Percentiles rank a stretch among this genome's conserved stretches.
Conservation (phyloP, 345 rosid species). For the Arabidopsis suecica region DNA sequence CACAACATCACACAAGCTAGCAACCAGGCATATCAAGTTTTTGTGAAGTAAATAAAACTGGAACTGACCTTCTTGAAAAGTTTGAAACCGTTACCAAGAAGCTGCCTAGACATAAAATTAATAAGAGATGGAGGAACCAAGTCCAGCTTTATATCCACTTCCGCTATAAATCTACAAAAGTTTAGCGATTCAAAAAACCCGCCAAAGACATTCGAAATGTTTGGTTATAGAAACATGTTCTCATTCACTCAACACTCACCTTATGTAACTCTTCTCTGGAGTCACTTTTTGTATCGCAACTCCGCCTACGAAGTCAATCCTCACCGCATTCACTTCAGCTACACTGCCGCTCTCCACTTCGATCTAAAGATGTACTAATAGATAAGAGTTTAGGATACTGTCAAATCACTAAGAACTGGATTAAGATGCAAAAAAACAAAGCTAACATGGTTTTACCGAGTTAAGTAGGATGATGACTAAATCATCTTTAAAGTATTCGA, state of each 20-base stretch:
- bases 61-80: constrained; percentile 80
- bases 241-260: constrained; percentile 54
- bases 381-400: not conserved
- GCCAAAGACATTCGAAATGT: not conserved
- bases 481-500: constrained; percentile 78
- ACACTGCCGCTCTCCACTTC: constrained; percentile 60
- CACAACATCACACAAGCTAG: constrained; percentile 16
- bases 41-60: constrained; percentile 11
- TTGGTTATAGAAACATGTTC: constrained; percentile 1
- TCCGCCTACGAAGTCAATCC: constrained; percentile 84
- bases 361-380: constrained; percentile 54
- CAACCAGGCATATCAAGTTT: not conserved
- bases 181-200: not conserved
- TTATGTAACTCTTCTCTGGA: constrained; percentile 75
- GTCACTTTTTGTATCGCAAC: constrained; percentile 75
- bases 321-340: constrained; percentile 73
- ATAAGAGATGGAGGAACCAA: constrained; percentile 84
- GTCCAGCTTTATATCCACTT: constrained; percentile 84
- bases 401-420: constrained; percentile 13
- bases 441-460: constrained; percentile 58
- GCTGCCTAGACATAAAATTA: constrained; percentile 90
- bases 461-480: constrained; percentile 62
- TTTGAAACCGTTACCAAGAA: constrained; percentile 81
- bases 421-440: constrained; percentile 2
- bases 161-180: constrained; percentile 70